phyloP scores from a whole-genome alignment of 2,329 filamentous ascomycete genomes.

The Calonectria pteridis region DNA sequence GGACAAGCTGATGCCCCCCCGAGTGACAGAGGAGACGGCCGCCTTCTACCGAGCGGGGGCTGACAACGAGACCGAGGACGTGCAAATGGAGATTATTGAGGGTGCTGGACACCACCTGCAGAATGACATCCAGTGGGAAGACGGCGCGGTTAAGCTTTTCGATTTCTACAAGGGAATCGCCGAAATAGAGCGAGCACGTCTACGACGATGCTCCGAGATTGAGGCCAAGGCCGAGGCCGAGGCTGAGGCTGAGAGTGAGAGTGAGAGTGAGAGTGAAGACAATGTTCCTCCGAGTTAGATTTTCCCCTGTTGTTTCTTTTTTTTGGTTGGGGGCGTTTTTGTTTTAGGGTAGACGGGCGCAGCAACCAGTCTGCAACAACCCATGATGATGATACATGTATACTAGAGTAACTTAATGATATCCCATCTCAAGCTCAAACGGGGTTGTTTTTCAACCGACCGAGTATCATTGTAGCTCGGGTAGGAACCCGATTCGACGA shows the following conservation, averaged over 20 bases:
- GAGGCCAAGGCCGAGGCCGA: too few relatives aligned
- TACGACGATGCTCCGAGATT: neutral
- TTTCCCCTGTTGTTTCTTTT: neutral
- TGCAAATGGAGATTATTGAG: slow-evolving; percentile 56
- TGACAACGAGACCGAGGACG: slow-evolving; percentile 44
- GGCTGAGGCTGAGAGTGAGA: too few relatives aligned
- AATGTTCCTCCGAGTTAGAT: neutral
- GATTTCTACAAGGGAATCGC: slow-evolving; percentile 51
- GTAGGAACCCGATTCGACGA: neutral
- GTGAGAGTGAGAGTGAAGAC: too few relatives aligned
- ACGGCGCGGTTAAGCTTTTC: slow-evolving; percentile 59
- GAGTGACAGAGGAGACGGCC: slow-evolving; percentile 54
- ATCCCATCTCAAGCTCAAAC: slow-evolving; percentile 7
- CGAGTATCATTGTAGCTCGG: neutral
- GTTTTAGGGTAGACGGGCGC: slow-evolving; percentile 21
- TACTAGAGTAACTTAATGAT: slow-evolving; percentile 17
- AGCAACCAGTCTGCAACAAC: slow-evolving; percentile 8
- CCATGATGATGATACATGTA: slow-evolving; percentile 2
- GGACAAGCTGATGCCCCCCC: slow-evolving; percentile 56
- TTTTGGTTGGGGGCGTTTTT: neutral
- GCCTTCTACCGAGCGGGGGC: slow-evolving; percentile 41
- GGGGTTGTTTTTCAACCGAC: neutral
- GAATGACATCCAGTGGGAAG: slow-evolving; percentile 63
- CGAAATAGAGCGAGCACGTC: neutral
- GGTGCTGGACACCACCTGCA: slow-evolving; percentile 65